These are phyloP conservation scores for Coniochaeta hoffmannii DNA, from an alignment of 2,329 filamentous ascomycete genomes.

Conservation along the genomic window DNA sequence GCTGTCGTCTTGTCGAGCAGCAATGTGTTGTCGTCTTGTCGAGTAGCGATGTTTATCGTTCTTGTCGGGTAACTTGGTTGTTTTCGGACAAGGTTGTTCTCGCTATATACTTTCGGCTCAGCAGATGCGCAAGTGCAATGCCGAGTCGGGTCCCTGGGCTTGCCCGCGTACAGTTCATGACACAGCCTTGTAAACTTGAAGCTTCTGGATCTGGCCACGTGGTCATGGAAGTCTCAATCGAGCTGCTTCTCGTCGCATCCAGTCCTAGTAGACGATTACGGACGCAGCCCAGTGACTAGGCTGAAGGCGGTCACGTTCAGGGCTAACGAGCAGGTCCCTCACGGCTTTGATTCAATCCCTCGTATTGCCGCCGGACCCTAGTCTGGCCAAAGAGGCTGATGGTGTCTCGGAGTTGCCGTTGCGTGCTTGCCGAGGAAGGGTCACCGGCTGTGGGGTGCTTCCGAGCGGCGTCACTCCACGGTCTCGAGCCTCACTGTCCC, in stretches of 20 bases:
- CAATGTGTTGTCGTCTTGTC: neutral
- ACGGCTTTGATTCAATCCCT: neutral
- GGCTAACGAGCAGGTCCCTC: neutral
- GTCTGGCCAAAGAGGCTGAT: neutral
- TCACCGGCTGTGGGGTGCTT: neutral
- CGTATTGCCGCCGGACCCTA: neutral
- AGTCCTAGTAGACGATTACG: neutral
- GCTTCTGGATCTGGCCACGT: neutral
- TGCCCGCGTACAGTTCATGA: neutral
- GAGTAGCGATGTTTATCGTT: neutral
- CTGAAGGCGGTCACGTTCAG: neutral
- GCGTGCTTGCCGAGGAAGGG: neutral
- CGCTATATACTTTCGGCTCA: neutral
- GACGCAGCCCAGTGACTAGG: neutral
- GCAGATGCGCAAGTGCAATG: neutral
- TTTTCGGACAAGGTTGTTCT: neutral
- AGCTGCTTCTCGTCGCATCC: neutral
- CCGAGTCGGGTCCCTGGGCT: neutral
- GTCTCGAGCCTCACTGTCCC: neutral
- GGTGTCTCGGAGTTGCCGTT: neutral
- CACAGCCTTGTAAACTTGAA: neutral
- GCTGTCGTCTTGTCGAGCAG: neutral
- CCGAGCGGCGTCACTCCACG: neutral
- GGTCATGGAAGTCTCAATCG: neutral
- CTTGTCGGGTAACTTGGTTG: neutral